phyloP scores from a whole-genome alignment of 495 filamentous ascomycete genomes.

The Aspergillus leporis region DNA sequence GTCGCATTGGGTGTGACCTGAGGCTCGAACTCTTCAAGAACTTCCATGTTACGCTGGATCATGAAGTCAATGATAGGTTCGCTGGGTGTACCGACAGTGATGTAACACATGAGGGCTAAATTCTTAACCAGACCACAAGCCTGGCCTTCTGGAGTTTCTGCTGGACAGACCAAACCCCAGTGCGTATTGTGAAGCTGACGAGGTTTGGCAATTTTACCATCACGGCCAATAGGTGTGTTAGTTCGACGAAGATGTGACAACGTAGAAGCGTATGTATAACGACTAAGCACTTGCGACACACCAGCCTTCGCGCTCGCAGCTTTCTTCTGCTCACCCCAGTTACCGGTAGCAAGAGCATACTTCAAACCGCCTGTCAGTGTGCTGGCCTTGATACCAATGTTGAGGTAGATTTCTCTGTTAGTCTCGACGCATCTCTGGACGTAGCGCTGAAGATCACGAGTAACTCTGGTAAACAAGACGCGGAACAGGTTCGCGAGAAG shows the following conservation, averaged over 20 bases:
- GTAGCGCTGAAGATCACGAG: constrained; percentile 84
- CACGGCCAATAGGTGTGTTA: constrained; percentile 95
- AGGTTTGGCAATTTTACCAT: constrained; percentile 97
- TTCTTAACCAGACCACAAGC: constrained; percentile 99
- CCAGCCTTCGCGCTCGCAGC: constrained; percentile 89
- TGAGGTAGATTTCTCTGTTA: constrained; percentile 82
- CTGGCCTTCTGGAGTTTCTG: constrained; percentile 97
- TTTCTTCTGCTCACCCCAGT: constrained; percentile 99
- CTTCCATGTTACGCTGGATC: constrained; percentile 90
- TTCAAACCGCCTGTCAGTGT: constrained; percentile 92
- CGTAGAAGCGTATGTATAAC: constrained; percentile 95
- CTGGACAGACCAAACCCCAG: constrained; percentile 97
- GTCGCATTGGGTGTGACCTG: constrained; percentile 85
- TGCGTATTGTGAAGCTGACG: constrained; percentile 98
- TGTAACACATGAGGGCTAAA: constrained; percentile 94
- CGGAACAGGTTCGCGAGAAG: constrained; percentile 92
- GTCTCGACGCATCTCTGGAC: constrained; percentile 89
- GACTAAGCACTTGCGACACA: constrained; percentile 96
- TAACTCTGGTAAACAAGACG: constrained; percentile 79
- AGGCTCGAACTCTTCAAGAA: constrained; percentile 94
- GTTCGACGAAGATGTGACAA: constrained; percentile 94
- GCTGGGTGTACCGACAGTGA: constrained; percentile 87
- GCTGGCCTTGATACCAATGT: constrained; percentile 84
- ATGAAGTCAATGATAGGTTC: constrained; percentile 94
- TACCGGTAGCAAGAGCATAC: constrained; percentile 97